Base-by-base conservation (phyloP, 2,329 filamentous ascomycete genomes). In the Aspergillus niger region DNA sequence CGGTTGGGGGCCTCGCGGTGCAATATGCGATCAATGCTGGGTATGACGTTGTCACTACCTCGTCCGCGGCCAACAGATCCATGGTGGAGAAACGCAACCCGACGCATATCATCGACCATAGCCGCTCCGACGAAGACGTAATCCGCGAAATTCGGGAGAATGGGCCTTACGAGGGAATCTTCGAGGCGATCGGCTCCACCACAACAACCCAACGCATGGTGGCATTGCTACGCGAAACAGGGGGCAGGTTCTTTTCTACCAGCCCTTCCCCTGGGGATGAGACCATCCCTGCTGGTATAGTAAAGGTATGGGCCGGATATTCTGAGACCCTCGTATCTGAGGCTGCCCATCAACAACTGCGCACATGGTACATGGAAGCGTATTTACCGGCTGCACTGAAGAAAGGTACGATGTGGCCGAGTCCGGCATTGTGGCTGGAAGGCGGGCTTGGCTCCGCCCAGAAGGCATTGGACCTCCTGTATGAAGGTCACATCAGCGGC, bases 331-430 rank as follows among this genome's bases (percentile, higher is more conserved):
- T 32, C 30, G 30, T 32, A 32, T 32, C 30, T 32, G 3, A 32
- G 11, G 10, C 30, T 32, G 30, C 32, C 22, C 38, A 58, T 17
- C 4, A 24, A 17, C 39, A 56, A 52, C 24, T n/a, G 11, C n/a
- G 36, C n/a, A 36, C 26, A 26, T 63, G 58, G 58, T 61, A 47
- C 36, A 24, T 61, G 20, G 22, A 59, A 2, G 39, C 53, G n/a
- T 63, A 61, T 50, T n/a, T 63, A 20, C 55, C 61, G 8, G 13
- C 26, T 22, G 58, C 50, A 8, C 39, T 61, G 15, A 77, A 55
- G 10, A 75, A 20, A 15, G 63, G 67, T n/a, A 3, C n/a, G 32
- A 38, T 54, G 3, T 38, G 28, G 32, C 32, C 56, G 2, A 58
- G 44, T 22, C 32, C 47, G 26, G 8, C 38, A 5, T 41, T 38